Base-by-base conservation (phyloP, 176 grass and related monocot genomes). In the Raddia guianensis region DNA sequence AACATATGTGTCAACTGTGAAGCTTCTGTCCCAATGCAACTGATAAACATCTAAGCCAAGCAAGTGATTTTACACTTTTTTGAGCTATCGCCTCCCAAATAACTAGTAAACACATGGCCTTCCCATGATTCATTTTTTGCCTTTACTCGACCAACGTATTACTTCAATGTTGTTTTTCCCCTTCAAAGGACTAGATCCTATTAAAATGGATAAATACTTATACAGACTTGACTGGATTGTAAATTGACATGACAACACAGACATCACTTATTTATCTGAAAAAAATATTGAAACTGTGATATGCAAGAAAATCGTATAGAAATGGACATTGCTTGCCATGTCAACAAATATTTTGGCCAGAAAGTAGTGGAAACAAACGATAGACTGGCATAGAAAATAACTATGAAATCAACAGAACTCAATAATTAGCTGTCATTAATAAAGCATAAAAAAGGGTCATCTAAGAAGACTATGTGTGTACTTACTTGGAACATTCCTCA, bases 401-500 rank as follows among this genome's bases (percentile, higher is more conserved):
- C 8, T 8, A 62, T 62, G 15, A 11, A 10, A 59, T 81, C 6
- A 67, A 12, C 20, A 20, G 10, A 81, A 70, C 32, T 35, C 2
- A 34, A 49, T 60, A 70, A 63, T 3, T 10, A 2, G 43, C 6
- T 44, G 32, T 40, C 32, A 49, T 37, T 47, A 69, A 54, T 37
- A 49, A 40, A 55, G 70, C 27, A 83, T 54, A 53, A 34, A 72
- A 72, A 50, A 69, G 48, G n/a, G 43, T 76, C 27, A 27, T 27
- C 45, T 37, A 74, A 68, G 12, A 81, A 55, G 14, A 77, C 8
- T n/a, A 71, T 77, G 18, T 6, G 78, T 74, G 16, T 79, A 80
- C 87, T 97, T 89, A 94, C 95, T 94, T 98, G 33, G 95, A 98
- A 78, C 95, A 98, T 94, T 98, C 95, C 64, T 98, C 92, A 87